A percentile compares a stretch with the other conserved stretches of the same genome.
phyloP scores from a whole-genome alignment of 2,329 filamentous ascomycete genomes.

The Alternaria atra region DNA sequence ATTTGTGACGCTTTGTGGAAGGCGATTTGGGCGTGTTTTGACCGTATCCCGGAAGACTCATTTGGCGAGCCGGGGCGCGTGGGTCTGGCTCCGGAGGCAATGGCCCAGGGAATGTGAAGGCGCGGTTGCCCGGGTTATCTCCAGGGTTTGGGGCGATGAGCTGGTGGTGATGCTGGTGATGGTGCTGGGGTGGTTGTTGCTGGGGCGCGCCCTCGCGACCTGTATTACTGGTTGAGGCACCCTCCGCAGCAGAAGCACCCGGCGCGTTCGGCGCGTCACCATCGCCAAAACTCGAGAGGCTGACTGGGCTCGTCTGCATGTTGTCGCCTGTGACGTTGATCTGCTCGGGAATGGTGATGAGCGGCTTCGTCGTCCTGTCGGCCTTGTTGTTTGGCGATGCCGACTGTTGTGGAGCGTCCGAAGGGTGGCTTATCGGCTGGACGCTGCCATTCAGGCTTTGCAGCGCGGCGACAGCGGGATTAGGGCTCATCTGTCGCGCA shows the following conservation, averaged over 20 bases:
- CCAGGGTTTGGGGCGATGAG: conserved; percentile 48
- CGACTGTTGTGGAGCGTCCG: conserved; percentile 54
- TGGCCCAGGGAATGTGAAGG: conserved; percentile 72
- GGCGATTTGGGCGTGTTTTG: conserved; percentile 72
- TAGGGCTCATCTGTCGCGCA: conserved; percentile 58
- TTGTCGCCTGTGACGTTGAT: conserved; percentile 51
- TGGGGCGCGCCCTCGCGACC: conserved; percentile 51
- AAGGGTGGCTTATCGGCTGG: conserved; percentile 44
- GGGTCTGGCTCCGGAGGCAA: conserved; percentile 57
- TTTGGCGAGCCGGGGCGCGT: conserved; percentile 63
- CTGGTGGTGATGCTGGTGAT: conserved; percentile 42
- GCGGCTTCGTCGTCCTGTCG: conserved; percentile 57
- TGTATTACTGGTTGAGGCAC: conserved; percentile 55
- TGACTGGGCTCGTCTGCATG: conserved; percentile 63
- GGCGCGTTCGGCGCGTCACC: conserved; percentile 58
- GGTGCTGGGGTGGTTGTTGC: conserved; percentile 35
- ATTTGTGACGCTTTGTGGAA: conserved; percentile 90
- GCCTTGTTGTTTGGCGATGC: conserved; percentile 60
- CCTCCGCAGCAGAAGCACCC: conserved; percentile 61
- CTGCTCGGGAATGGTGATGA: conserved; percentile 59
- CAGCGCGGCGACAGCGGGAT: conserved; percentile 56
- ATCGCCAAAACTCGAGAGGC: conserved; percentile 63
- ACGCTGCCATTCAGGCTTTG: conserved; percentile 55
- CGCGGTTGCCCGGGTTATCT: conserved; percentile 58
- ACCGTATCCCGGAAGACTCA: conserved; percentile 67